A percentile compares a stretch with the other conserved stretches of the same genome.
Conservation (phyloP, 805 yeast species). For the Maudiozyma barnettii region DNA sequence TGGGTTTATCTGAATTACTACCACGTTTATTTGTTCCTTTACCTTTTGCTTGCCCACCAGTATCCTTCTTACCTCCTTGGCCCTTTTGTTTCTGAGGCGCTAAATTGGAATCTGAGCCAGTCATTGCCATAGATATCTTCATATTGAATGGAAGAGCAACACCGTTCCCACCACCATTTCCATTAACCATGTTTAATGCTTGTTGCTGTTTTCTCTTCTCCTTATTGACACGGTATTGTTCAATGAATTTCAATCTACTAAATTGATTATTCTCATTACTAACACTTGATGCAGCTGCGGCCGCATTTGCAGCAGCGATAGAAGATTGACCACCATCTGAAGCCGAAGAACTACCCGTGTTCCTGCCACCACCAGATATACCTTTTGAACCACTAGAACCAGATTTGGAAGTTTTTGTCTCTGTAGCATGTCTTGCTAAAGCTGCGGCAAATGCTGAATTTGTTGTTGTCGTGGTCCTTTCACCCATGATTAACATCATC, state of each 20-base stretch:
- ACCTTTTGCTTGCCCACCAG: neutral
- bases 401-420: constrained; percentile 7
- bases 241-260: constrained; percentile 78
- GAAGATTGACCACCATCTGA: constrained; percentile 22
- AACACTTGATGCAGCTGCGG: constrained; percentile 30
- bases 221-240: constrained; percentile 67
- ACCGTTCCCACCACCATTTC: constrained; percentile 10
- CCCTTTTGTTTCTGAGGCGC: constrained; percentile 25
- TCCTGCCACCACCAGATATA: constrained; percentile 11
- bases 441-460: constrained; percentile 33
- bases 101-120: constrained; percentile 23
- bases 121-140: constrained; percentile 27
- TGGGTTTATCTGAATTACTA: constrained; percentile 15
- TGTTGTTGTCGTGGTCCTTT: constrained; percentile 33
- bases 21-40: neutral
- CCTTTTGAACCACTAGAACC: constrained; percentile 2
- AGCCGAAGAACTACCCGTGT: neutral
- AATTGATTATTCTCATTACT: constrained; percentile 48
- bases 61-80: constrained; percentile 20
- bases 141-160: constrained; percentile 20
- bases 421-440: constrained; percentile 22
- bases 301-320: constrained; percentile 33
- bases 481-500: constrained; percentile 65
- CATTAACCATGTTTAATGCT: constrained; percentile 18
- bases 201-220: constrained; percentile 40